Base-by-base conservation (phyloP, 352 stramenopile genomes). In the Globisporangium orthogonon region DNA sequence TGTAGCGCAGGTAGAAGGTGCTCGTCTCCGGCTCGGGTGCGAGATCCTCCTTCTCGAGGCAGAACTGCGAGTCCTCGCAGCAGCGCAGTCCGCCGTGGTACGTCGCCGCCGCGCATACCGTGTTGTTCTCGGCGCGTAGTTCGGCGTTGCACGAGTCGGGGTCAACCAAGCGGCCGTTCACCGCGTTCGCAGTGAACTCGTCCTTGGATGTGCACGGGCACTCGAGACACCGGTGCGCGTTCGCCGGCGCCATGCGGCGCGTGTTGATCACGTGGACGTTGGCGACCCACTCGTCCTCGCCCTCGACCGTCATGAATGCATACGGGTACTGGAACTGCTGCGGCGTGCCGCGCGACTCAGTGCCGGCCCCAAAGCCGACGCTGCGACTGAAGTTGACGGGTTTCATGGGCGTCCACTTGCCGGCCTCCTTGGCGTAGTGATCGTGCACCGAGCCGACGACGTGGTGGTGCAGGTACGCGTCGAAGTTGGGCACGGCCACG, bases 241-340 rank as follows among this genome's bases (percentile, higher is more conserved):
- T 61, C 30, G 66, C 56, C 7, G 52, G 41, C 23, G 59, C 10
- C 67, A 93, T 70, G 48, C 79, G 62, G 49, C 83, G 78, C 33
- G 80, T 93, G 72, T 93, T 91, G 68, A 93, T 86, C 37, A 93
- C 70, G 63, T 93, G 83, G 15, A 91, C 78, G 63, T 91, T 93
- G 10, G 81, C 78, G 31, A 88, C 49, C 83, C 80, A 93, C 57
- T 91, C 83, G 60, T 91, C 76, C 52, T 93, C 80, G 13, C 77
- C 80, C 9, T 76, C 73, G 9, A 89, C 71, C 41, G 83, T 93
- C 63, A 89, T 72, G 65, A 91, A 93, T 33, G 78, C 83, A 57
- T 89, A 93, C 29, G 83, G 83, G 53, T 82, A 85, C 60, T 83
- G 70, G 49, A 91, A 91, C 64, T 89, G 65, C 62, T 93, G 83